Conservation (phyloP, 805 yeast species). For the Candida nitratophila region DNA sequence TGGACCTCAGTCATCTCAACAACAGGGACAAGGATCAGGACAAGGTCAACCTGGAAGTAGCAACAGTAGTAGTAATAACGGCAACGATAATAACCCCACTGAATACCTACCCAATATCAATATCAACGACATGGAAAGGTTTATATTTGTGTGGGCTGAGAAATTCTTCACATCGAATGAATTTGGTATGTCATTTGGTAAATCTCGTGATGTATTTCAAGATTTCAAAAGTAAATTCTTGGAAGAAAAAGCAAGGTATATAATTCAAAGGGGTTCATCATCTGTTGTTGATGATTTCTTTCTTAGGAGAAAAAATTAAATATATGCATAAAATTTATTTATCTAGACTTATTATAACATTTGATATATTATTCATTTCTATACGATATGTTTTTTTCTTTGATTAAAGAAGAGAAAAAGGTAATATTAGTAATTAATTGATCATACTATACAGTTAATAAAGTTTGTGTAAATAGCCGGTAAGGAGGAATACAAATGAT, state of each 20-base stretch:
- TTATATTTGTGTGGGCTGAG: constrained; percentile 26
- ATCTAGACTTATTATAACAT: too few relatives aligned
- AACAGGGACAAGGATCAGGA: background rate
- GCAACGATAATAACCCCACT: background rate
- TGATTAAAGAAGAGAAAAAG: too few relatives aligned
- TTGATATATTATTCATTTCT: too few relatives aligned
- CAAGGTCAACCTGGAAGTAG: too few relatives aligned
- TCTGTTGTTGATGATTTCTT: constrained; percentile 15
- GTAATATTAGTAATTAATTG: too few relatives aligned
- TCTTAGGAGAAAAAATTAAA: constrained; percentile 8
- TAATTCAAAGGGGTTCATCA: background rate
- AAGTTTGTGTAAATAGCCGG: too few relatives aligned
- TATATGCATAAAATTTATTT: too few relatives aligned
- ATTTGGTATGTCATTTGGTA: constrained; percentile 16
- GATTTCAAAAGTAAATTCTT: constrained; percentile 23
- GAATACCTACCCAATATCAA: constrained; percentile 2
- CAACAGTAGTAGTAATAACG: background rate
- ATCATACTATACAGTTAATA: too few relatives aligned
- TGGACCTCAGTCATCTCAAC: too few relatives aligned
- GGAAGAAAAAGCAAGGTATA: constrained; percentile 21
- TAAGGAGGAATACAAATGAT: too few relatives aligned
- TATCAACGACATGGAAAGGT: constrained; percentile 25
- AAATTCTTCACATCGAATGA: constrained; percentile 18
- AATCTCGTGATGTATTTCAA: constrained; percentile 22
- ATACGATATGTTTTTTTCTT: too few relatives aligned